Evolutionary conservation across 2,329 filamentous ascomycete species (phyloP).

Genomic region (Penicillium thymicola): DNA sequence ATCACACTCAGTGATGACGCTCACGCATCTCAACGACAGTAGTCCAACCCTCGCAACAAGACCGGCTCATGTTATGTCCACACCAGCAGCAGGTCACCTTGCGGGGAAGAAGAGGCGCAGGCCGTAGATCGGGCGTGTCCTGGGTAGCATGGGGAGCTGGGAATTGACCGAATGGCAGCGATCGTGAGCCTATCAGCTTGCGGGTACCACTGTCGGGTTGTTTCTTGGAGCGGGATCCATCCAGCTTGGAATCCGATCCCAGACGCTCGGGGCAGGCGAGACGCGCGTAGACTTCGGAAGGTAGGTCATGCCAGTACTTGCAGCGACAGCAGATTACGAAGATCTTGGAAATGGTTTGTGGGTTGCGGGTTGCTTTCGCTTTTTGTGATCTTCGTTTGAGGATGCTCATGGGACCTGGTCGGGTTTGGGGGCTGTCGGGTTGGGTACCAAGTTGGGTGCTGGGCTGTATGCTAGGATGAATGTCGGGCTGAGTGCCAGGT

Average conservation of each 20-base stretch:
- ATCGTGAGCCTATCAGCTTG: background rate
- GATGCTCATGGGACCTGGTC: conserved; percentile 1
- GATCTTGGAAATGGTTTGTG: conserved; percentile 34
- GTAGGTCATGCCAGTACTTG: conserved; percentile 45
- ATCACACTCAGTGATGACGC: conserved; percentile 41
- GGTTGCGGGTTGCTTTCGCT: conserved; percentile 10
- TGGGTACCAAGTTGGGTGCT: background rate
- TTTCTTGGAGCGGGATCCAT: conserved; percentile 5
- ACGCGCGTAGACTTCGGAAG: conserved; percentile 38
- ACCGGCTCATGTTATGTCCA: conserved; percentile 64
- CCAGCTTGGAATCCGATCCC: conserved; percentile 5
- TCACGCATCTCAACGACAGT: conserved; percentile 65
- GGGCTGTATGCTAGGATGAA: background rate
- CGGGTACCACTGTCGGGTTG: background rate
- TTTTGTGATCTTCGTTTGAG: conserved; percentile 15
- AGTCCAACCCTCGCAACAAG: conserved; percentile 67
- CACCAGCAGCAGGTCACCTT: conserved; percentile 66
- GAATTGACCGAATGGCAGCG: background rate
- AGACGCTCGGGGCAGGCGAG: conserved; percentile 28
- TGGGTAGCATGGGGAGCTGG: background rate
- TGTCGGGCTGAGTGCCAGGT: background rate
- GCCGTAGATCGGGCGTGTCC: conserved; percentile 9
- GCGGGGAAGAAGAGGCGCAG: conserved; percentile 14
- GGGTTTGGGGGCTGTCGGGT: conserved; percentile 6
- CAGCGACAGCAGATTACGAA: conserved; percentile 46